A percentile compares a stretch with the other conserved stretches of the same genome.
These are phyloP conservation scores for Vigna angularis DNA, from an alignment of 306 rosid species.

Conservation along the genomic window DNA sequence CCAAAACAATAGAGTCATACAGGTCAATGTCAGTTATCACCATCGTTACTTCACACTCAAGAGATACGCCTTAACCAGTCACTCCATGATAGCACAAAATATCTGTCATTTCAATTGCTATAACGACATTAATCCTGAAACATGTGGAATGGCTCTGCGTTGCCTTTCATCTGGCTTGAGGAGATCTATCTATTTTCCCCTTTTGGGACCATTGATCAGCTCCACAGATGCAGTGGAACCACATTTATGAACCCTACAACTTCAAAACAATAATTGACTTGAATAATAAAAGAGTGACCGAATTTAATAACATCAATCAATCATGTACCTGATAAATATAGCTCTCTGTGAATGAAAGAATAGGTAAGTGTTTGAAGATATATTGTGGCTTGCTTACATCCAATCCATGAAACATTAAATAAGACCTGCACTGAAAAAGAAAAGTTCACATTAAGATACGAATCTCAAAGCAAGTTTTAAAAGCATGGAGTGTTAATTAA, in stretches of 20 bases:
- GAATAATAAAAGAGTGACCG: conserved; percentile 8
- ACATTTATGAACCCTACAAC: conserved; percentile 3
- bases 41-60: conserved; percentile 16
- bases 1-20: conserved; percentile 26
- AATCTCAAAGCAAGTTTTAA: conserved; percentile 15
- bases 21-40: conserved; percentile 1
- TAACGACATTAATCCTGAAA: conserved; percentile 1
- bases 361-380: conserved; percentile 75
- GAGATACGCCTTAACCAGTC: conserved; percentile 5
- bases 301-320: conserved; percentile 30
- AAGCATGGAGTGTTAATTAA: not conserved
- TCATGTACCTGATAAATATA: conserved; percentile 86
- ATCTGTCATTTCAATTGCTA: conserved; percentile 22
- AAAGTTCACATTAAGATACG: conserved; percentile 22
- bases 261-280: conserved; percentile 4
- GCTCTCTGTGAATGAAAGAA: conserved; percentile 88
- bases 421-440: conserved; percentile 87
- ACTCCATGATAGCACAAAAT: conserved; percentile 12
- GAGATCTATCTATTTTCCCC: conserved; percentile 15
- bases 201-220: not conserved
- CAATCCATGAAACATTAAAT: conserved; percentile 94
- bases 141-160: not conserved
- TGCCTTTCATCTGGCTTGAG: conserved; percentile 32
- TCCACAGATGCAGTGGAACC: not conserved
- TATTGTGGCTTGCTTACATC: conserved; percentile 70